Base-by-base conservation (phyloP, 305 asterid species). In the Salvia sclarea region DNA sequence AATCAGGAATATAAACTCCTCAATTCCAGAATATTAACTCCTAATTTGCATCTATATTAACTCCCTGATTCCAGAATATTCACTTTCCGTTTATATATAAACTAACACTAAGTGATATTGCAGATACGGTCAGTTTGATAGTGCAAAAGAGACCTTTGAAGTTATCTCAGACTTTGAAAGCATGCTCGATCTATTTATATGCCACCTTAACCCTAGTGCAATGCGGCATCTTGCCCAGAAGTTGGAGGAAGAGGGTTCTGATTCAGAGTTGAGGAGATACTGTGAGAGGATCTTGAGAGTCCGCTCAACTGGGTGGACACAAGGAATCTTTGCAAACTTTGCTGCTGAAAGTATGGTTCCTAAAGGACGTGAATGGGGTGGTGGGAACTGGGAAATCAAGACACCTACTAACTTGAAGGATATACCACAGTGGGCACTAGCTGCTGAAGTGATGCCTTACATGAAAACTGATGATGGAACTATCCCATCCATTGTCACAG, bases 321-420 rank as follows among this genome's bases (percentile, higher is more conserved):
- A 95, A 78, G 99, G 99, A 68, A 89, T 95, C 65, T 95, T 95
- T 69, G 99, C 99, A 28, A 95, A 95, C 83, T 95, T 95, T 76
- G 95, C 97, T 60, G 99, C 99, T 22, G 99, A 95, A 83, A 95
- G 99, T 83, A 95, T 91, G 98, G 98, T 95, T 64, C 99, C 99
- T 67, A 95, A 95, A 86, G 99, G 97, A 16, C 85, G 88, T 69
- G 99, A 95, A 84, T 95, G 99, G 99, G 99, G 99, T 52, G 99
- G 99, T 72, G 99, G 99, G 64, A 95, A 95, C 85, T 95, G 98
- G 99, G 99, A 95, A 74, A 89, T 95, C 54, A 95, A 95, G 75
- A 95, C 98, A 8, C 96, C 98, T 52, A 81, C 79, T 43, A 89
- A 86, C 83, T 77, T 91, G 83, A 95, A 91, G 85, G 88, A 85